Percentiles rank a stretch among this genome's conserved stretches.
These are phyloP conservation scores for Russula sp. DNA, from an alignment of 768 basidiomycete genomes.

Conservation along the genomic window DNA sequence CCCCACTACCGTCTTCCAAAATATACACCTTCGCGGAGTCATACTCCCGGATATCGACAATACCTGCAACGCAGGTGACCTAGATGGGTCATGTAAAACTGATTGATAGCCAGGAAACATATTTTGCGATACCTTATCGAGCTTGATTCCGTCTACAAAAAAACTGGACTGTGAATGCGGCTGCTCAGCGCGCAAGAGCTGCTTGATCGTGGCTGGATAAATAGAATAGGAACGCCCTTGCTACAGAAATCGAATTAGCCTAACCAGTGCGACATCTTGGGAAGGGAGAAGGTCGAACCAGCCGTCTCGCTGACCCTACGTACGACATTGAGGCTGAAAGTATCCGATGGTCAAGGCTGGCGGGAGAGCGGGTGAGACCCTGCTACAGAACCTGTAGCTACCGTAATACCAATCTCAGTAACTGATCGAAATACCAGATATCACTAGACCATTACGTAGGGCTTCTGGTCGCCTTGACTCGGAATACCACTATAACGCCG, in stretches of 20 bases:
- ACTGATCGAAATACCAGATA: not conserved
- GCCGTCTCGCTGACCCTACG: not conserved
- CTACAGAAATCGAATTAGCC: not conserved
- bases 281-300: not conserved
- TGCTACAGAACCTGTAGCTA: not conserved
- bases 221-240: not conserved
- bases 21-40: slow-evolving; percentile 13
- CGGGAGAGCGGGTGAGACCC: not conserved
- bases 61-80: slow-evolving; percentile 49
- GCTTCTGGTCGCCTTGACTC: not conserved
- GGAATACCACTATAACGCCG: not conserved
- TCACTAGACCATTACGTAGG: not conserved
- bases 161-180: slow-evolving; percentile 6
- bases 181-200: slow-evolving; percentile 39
- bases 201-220: slow-evolving; percentile 53
- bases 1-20: slow-evolving; percentile 37
- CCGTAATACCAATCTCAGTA: not conserved
- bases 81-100: slow-evolving; percentile 21
- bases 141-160: slow-evolving; percentile 14
- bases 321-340: slow-evolving; percentile 4
- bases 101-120: not conserved
- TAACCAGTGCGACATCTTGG: not conserved
- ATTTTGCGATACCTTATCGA: slow-evolving; percentile 8
- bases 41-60: slow-evolving; percentile 24
- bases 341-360: not conserved